phyloP scores from a whole-genome alignment of 1,284 basidiomycete genomes.

The Leucoagaricus sp. region DNA sequence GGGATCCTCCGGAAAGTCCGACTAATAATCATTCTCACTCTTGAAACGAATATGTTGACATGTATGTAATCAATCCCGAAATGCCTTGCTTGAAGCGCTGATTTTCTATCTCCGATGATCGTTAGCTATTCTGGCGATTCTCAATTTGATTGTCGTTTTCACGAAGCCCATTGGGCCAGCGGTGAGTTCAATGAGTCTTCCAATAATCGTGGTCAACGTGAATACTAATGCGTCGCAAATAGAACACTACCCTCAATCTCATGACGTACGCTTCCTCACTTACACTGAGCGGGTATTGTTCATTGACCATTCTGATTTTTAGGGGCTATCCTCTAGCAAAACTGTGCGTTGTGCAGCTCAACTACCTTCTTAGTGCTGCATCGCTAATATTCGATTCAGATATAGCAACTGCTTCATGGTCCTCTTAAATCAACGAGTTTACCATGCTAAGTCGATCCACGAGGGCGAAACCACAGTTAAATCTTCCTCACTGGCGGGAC shows the following conservation, averaged over 20 bases:
- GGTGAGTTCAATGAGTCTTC: neutral
- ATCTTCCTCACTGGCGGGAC: too few species aligned
- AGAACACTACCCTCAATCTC: neutral
- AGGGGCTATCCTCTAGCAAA: neutral
- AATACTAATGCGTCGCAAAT: neutral
- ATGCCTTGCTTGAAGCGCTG: neutral
- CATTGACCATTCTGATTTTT: neutral
- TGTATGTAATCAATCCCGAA: neutral
- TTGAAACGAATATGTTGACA: neutral
- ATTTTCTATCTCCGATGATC: neutral
- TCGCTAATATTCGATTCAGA: neutral
- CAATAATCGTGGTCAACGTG: neutral
- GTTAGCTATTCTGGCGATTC: neutral
- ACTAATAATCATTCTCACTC: neutral
- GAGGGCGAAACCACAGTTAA: too few species aligned
- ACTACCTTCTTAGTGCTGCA: neutral
- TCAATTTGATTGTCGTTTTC: neutral
- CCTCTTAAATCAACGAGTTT: neutral
- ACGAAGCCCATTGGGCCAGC: neutral
- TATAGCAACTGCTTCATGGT: neutral
- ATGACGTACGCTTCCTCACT: neutral
- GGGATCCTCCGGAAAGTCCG: neutral
- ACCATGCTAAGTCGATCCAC: too few species aligned
- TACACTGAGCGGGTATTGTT: neutral
- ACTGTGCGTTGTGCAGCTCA: neutral